phyloP scores from a whole-genome alignment of 495 filamentous ascomycete genomes.

The Symbiotaphrina buchneri region DNA sequence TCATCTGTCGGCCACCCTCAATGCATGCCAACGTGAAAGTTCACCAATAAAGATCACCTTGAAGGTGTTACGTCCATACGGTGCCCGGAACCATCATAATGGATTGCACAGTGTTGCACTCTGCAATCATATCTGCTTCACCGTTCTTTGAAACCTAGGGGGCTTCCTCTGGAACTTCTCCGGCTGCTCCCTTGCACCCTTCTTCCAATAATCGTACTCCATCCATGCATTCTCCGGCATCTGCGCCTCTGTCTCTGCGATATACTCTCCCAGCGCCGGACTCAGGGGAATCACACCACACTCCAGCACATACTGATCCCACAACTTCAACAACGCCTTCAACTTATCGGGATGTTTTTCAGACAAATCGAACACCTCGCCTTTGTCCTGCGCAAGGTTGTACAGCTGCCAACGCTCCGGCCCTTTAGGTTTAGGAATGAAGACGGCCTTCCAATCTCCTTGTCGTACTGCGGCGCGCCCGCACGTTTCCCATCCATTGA shows the following conservation, averaged over 20 bases:
- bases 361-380: too few relatives aligned
- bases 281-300: slow-evolving; percentile 28
- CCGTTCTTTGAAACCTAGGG: slow-evolving; percentile 25
- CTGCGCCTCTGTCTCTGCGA: slow-evolving; percentile 38
- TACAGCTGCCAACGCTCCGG: too few relatives aligned
- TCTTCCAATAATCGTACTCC: slow-evolving; percentile 47
- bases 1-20: too few relatives aligned
- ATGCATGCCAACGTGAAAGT: too few relatives aligned
- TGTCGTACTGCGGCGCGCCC: slow-evolving; percentile 12
- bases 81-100: too few relatives aligned
- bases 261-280: slow-evolving; percentile 20
- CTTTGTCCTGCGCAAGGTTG: too few relatives aligned
- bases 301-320: slow-evolving; percentile 37
- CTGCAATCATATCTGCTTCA: slow-evolving; percentile 22
- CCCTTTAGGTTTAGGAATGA: slow-evolving; percentile 12
- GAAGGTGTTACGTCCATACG: too few relatives aligned
- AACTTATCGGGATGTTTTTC: too few relatives aligned
- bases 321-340: slow-evolving; percentile 20
- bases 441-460: too few relatives aligned
- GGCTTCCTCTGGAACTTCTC: slow-evolving; percentile 28
- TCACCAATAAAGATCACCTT: too few relatives aligned
- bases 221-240: slow-evolving; percentile 48
- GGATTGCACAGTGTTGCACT: too few relatives aligned
- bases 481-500: slow-evolving; percentile 16
- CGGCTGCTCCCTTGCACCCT: slow-evolving; percentile 31